phyloP scores from a whole-genome alignment of 176 grass and related monocot species.

The Bonia amplexicaulis region DNA sequence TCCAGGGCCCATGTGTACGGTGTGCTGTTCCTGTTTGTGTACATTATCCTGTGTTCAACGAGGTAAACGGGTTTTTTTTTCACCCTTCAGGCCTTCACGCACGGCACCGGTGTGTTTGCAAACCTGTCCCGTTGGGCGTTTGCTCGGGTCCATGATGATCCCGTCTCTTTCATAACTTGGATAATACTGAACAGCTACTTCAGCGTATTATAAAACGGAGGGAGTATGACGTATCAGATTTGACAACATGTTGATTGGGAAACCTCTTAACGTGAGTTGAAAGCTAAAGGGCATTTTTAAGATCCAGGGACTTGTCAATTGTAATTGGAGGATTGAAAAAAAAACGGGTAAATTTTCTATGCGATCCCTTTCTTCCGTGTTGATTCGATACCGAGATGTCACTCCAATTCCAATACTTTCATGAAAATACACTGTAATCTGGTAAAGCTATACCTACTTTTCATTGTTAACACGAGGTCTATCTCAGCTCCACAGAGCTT shows the following conservation, averaged over 20 bases:
- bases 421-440: neutral
- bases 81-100: too few relatives aligned
- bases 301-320: neutral
- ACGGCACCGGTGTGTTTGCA: too few relatives aligned
- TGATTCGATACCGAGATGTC: neutral
- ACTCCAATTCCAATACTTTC: neutral
- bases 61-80: too few relatives aligned
- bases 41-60: neutral
- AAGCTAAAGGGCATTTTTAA: neutral
- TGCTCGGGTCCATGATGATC: too few relatives aligned
- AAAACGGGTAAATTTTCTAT: neutral
- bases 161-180: too few relatives aligned
- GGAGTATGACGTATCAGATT: neutral
- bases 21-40: neutral
- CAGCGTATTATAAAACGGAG: too few relatives aligned
- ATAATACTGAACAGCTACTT: too few relatives aligned
- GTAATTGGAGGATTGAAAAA: neutral
- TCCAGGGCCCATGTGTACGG: neutral
- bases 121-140: too few relatives aligned
- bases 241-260: neutral
- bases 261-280: neutral
- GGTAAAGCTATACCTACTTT: neutral
- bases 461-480: neutral
- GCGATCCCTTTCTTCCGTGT: neutral
- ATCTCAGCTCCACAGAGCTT: too few relatives aligned